Conservation (phyloP, 441 rosid species). For the Macaranga tanarius region DNA sequence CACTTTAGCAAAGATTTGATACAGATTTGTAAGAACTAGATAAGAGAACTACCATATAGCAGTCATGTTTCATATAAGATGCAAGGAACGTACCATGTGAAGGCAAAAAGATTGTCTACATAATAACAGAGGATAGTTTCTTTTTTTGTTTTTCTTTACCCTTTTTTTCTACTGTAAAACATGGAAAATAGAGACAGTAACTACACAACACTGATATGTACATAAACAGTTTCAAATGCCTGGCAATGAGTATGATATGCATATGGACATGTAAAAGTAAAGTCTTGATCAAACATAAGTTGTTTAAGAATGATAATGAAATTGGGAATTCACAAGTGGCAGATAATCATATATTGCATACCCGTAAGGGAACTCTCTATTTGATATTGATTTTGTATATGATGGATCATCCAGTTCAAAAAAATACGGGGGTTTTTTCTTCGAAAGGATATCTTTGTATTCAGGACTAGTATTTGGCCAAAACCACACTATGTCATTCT, state of each 20-base stretch:
- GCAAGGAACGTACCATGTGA: no score
- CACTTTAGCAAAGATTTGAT: not conserved
- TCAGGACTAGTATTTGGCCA: slow-evolving; percentile 45
- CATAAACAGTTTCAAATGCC: no score
- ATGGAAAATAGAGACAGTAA: no score
- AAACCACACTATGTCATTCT: slow-evolving; percentile 45
- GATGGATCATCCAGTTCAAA: slow-evolving; percentile 65
- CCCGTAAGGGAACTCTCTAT: slow-evolving; percentile 80
- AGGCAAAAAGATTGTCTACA: no score
- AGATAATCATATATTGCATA: slow-evolving; percentile 29
- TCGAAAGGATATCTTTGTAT: slow-evolving; percentile 37
- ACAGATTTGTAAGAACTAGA: not conserved
- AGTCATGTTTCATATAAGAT: not conserved
- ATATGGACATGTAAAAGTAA: not conserved
- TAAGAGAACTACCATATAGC: not conserved
- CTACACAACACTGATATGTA: no score
- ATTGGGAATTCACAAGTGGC: not conserved
- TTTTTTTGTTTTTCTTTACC: not conserved
- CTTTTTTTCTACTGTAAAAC: no score
- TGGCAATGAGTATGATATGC: no score
- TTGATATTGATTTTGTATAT: slow-evolving; percentile 41
- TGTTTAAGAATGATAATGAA: not conserved
- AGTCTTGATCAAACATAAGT: not conserved
- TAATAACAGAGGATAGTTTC: no score
- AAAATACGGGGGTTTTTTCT: slow-evolving; percentile 38